Base-by-base conservation (phyloP, 805 yeast species). In the Lipomyces yamadae region DNA sequence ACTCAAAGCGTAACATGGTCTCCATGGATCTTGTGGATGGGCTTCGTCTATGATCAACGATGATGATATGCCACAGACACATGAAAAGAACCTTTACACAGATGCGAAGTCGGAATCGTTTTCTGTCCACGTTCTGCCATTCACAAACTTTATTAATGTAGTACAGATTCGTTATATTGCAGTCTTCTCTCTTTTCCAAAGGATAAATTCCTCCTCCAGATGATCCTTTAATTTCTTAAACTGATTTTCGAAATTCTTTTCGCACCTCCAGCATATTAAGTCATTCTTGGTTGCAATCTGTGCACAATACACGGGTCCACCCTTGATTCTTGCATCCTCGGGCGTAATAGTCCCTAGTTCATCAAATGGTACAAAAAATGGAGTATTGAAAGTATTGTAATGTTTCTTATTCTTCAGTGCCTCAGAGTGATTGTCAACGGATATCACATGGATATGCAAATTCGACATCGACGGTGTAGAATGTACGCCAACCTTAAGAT, bases 391-490 rank as follows among this genome's bases (percentile, higher is more conserved):
- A 2, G 92, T 87, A 73, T 87, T 87, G 76, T 85, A 90, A 76
- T 91, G 96, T 63, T 81, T 82, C 66, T 82, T 84, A 71, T 86
- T 80, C 75, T 89, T 90, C 78, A 90, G 64, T 33, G 80, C 73
- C 0, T 77, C 78, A 8, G 90, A 84, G 70, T 79, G 72, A 72
- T 88, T 83, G 76, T 91, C 96, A 59, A 78, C 80, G 0, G 92
- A 86, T 58, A 91, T 81, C 32, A 91, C 85, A 78, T 91, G 96
- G 24, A 91, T 78, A 73, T 91, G 96, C 56, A 90, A 72, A 74
- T 91, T 89, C 52, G 76, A 77, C 82, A 90, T 75, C 0, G 92
- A 87, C 2, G 96, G 96, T 1, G 82, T 82, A 3, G 89, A 76
- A 76, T 91, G 96, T 33, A 90, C 82, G 0, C 96, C 94, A 7